Percentiles rank a stretch among this genome's conserved stretches.
Conservation (phyloP, 495 filamentous ascomycete genomes). For the Cudoniella acicularis region DNA sequence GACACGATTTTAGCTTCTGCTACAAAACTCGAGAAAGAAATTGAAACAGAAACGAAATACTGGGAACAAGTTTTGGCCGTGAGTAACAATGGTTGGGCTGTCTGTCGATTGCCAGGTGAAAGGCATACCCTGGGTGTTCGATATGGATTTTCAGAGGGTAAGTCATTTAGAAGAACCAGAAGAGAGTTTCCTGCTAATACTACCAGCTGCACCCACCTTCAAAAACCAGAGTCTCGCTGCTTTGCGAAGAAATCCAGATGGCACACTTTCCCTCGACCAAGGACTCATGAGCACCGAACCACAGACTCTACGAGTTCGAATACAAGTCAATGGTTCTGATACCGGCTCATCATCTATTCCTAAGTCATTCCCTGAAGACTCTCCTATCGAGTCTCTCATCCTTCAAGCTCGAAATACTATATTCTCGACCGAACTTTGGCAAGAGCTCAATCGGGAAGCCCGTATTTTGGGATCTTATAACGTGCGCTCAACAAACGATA, state of each 20-base stretch:
- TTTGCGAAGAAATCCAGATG: constrained; percentile 69
- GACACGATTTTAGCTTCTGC: constrained; percentile 72
- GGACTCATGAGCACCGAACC: constrained; percentile 53
- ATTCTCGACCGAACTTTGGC: constrained; percentile 90
- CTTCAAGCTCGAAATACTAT: constrained; percentile 81
- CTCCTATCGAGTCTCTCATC: constrained; percentile 58
- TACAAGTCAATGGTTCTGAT: constrained; percentile 38
- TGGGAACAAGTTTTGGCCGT: constrained; percentile 83
- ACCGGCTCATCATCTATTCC: constrained; percentile 49
- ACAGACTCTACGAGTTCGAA: constrained; percentile 61
- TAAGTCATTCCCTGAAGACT: constrained; percentile 30
- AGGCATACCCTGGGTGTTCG: constrained; percentile 73
- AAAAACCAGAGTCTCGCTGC: constrained; percentile 74
- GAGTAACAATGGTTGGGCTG: constrained; percentile 77
- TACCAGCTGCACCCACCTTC: constrained; percentile 64
- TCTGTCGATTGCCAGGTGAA: constrained; percentile 70
- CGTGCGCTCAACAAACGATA: constrained; percentile 57
- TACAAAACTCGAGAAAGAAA: constrained; percentile 67
- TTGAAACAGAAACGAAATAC: constrained; percentile 74
- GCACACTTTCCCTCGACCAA: constrained; percentile 69
- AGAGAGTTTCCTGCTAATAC: constrained; percentile 3
- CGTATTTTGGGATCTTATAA: constrained; percentile 61
- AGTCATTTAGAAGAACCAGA: not conserved
- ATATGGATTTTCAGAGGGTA: constrained; percentile 82
- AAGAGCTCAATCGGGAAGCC: constrained; percentile 82